Percentiles rank a stretch among this genome's conserved stretches.
Evolutionary conservation across 108 stramenopile species (phyloP).

Genomic region (Cyclotella cryptica): DNA sequence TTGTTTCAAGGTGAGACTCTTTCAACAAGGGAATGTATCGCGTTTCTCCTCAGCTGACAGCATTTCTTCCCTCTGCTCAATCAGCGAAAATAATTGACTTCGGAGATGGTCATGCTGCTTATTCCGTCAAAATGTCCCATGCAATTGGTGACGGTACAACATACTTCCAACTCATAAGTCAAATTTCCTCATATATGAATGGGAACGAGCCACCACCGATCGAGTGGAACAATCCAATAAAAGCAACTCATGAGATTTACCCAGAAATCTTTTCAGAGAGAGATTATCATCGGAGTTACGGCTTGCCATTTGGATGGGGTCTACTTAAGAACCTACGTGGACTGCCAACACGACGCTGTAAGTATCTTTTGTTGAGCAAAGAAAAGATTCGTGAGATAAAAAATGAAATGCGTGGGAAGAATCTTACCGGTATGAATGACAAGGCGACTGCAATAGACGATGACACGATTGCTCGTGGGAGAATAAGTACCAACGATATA

Average conservation of each 20-base stretch:
- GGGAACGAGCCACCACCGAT: slow-evolving; percentile 37
- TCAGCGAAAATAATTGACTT: slow-evolving; percentile 53
- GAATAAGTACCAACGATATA: slow-evolving; percentile 52
- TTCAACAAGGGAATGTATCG: neutral
- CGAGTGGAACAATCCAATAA: slow-evolving; percentile 54
- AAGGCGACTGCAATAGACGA: neutral
- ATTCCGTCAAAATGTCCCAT: slow-evolving; percentile 52
- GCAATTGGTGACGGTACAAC: slow-evolving; percentile 56
- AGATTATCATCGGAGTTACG: slow-evolving; percentile 53
- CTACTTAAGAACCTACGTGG: slow-evolving; percentile 49
- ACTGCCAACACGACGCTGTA: slow-evolving; percentile 32
- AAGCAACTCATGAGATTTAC: slow-evolving; percentile 55
- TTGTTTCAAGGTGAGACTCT: slow-evolving; percentile 40
- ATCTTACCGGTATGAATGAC: neutral
- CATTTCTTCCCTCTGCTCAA: neutral
- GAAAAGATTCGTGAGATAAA: slow-evolving; percentile 50
- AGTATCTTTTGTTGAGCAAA: slow-evolving; percentile 48
- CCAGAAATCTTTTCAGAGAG: slow-evolving; percentile 50
- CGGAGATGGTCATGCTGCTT: slow-evolving; percentile 52
- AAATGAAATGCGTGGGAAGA: slow-evolving; percentile 27
- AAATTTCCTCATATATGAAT: slow-evolving; percentile 59
- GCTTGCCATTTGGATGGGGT: slow-evolving; percentile 54
- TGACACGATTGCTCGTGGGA: slow-evolving; percentile 3
- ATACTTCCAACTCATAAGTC: slow-evolving; percentile 51
- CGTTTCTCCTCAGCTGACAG: neutral